These are phyloP conservation scores for Melampsora larici-populina DNA, from an alignment of 1,284 basidiomycete genomes.

Conservation along the genomic window DNA sequence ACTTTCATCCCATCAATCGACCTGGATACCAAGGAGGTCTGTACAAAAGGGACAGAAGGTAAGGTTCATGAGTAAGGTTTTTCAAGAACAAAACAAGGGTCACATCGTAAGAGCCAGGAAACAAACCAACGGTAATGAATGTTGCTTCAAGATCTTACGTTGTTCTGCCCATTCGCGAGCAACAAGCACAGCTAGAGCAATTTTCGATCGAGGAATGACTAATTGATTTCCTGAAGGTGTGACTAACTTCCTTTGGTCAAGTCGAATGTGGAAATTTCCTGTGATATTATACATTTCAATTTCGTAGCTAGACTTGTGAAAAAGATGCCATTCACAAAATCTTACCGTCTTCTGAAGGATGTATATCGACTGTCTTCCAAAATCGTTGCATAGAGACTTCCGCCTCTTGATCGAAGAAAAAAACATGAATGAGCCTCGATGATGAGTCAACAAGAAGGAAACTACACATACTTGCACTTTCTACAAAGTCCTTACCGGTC, in stretches of 20 bases:
- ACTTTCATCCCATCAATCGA: slow-evolving; percentile 78
- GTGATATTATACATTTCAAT: neutral
- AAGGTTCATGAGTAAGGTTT: slow-evolving; percentile 22
- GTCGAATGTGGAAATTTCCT: slow-evolving; percentile 65
- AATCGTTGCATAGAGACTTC: slow-evolving; percentile 80
- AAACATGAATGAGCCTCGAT: neutral
- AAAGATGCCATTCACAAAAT: slow-evolving; percentile 11
- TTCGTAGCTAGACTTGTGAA: neutral
- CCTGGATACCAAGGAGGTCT: slow-evolving; percentile 84
- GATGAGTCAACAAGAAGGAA: neutral
- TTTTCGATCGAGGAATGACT: slow-evolving; percentile 27
- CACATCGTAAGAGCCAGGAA: neutral
- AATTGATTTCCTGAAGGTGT: slow-evolving; percentile 35
- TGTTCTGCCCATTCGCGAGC: slow-evolving; percentile 36
- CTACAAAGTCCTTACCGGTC: neutral
- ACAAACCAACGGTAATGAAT: slow-evolving; percentile 35
- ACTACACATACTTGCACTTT: neutral
- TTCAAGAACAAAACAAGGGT: neutral
- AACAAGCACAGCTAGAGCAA: slow-evolving; percentile 26
- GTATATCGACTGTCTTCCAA: slow-evolving; percentile 70
- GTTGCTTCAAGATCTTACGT: slow-evolving; percentile 16
- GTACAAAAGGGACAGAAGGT: slow-evolving; percentile 15
- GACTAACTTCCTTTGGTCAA: slow-evolving; percentile 69
- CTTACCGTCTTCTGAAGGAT: slow-evolving; percentile 54
- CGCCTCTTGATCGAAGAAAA: slow-evolving; percentile 61